Evolutionary conservation across 306 rosid species (phyloP), one percentile per base, ranked within the genome.

Genomic region (Trifolium repens): DNA sequence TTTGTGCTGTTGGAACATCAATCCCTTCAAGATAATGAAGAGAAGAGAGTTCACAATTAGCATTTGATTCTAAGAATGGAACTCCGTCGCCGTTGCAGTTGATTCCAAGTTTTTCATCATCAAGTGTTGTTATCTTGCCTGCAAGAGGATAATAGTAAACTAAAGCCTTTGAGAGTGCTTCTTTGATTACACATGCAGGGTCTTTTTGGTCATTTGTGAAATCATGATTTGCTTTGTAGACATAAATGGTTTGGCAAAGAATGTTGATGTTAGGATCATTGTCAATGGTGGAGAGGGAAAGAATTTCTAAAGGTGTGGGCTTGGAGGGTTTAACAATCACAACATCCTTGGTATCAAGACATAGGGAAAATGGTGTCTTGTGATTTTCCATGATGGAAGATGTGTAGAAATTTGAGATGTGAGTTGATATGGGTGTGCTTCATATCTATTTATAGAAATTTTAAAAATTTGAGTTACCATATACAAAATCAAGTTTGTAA

Each of bases 61-160:
- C 87, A 30, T 6, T 72, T 69, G 85, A 84, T 62, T 74, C 90
- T 72, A 83, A 40, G 71, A 86, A 81, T 62, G 90, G 87, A 71
- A 86, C 90, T 44, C 87, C 90, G 52, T 73, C 76, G 22, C 78
- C 82, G 58, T 84, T 75, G 72, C 90, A 86, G n/a, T 59, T 81
- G 80, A 83, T 76, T 79, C 68, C 50, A 49, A 83, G 84, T 24
- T 44, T 78, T 75, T 84, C 85, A 58, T 83, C 85, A 59, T 24
- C 47, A 52, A 62, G 4, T 40, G 40, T 70, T 55, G 35, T 46
- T 57, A 86, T 63, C 71, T 66, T 83, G 52, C 90, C 90, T 13
- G 87, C 90, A 47, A 86, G 82, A 24, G 90, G 90, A 26, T 86
- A 81, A 49, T 86, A 86, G 69, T 67, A 79, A 49, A 68, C 80